These are phyloP conservation scores for Phytophthora syringae DNA, from an alignment of 352 stramenopile species.

Conservation along the genomic window DNA sequence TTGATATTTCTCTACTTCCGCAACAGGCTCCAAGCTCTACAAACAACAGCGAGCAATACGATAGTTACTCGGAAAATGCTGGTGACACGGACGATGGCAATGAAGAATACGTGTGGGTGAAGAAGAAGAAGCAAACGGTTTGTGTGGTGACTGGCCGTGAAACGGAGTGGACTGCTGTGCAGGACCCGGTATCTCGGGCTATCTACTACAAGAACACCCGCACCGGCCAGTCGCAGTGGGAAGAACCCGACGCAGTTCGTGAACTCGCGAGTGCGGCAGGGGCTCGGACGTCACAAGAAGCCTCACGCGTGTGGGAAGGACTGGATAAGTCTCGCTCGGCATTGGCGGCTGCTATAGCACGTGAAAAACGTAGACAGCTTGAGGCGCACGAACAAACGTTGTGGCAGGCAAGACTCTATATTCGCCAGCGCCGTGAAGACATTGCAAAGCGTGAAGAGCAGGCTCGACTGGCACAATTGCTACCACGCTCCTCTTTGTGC, in stretches of 20 bases:
- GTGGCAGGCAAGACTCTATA: slow-evolving; percentile 41
- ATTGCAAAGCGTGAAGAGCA: slow-evolving; percentile 65
- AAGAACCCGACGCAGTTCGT: slow-evolving; percentile 68
- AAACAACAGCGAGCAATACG: slow-evolving; percentile 35
- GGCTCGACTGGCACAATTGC: slow-evolving; percentile 58
- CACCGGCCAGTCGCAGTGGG: slow-evolving; percentile 72
- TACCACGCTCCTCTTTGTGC: slow-evolving; percentile 72
- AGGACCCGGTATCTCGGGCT: slow-evolving; percentile 56
- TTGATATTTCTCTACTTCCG: slow-evolving; percentile 35
- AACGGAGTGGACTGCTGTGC: slow-evolving; percentile 68
- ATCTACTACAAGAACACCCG: slow-evolving; percentile 82
- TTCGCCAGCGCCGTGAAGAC: slow-evolving; percentile 59
- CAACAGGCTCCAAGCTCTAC: slow-evolving; percentile 25
- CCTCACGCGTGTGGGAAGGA: slow-evolving; percentile 61
- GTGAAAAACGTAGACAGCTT: slow-evolving; percentile 53
- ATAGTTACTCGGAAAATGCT: slow-evolving; percentile 10
- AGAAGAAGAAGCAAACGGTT: slow-evolving; percentile 76
- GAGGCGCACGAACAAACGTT: slow-evolving; percentile 40
- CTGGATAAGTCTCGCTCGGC: slow-evolving; percentile 51
- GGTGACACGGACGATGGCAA: slow-evolving; percentile 30
- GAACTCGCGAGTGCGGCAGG: slow-evolving; percentile 56
- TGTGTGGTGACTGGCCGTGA: slow-evolving; percentile 66
- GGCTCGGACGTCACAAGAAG: slow-evolving; percentile 61
- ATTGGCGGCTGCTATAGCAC: slow-evolving; percentile 46
- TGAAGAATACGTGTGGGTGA: slow-evolving; percentile 76